These are phyloP conservation scores for Solanum bulbocastanum DNA, from an alignment of 257 asterid genomes.

Conservation along the genomic window DNA sequence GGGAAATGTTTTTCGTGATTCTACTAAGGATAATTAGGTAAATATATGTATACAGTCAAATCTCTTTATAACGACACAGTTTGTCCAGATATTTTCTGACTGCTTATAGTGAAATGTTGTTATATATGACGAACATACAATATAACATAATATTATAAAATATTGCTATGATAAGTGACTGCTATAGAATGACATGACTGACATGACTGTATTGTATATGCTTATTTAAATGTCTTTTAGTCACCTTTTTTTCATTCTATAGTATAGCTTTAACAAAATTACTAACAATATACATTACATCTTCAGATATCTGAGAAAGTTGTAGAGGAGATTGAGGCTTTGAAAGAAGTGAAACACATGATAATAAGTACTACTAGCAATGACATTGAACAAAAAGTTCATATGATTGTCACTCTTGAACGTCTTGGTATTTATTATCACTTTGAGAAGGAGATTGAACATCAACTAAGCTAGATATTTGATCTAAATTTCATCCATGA, in stretches of 20 bases:
- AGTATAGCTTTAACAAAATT: neutral
- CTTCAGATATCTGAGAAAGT: neutral
- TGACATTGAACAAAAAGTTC: neutral
- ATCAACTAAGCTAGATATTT: neutral
- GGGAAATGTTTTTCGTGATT: neutral
- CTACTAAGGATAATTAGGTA: neutral
- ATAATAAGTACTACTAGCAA: neutral
- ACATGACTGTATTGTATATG: neutral
- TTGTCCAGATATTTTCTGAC: neutral
- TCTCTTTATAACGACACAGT: neutral
- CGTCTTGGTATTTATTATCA: conserved; percentile 7
- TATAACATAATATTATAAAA: too few species aligned
- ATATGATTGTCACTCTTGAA: conserved; percentile 1
- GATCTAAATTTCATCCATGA: neutral
- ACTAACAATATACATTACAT: neutral
- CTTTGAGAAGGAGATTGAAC: conserved; percentile 1
- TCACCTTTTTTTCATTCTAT: neutral
- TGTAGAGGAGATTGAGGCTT: neutral
- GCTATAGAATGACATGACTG: neutral
- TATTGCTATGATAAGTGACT: too few species aligned
- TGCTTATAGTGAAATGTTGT: neutral
- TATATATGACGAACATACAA: neutral
- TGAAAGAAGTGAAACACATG: neutral
- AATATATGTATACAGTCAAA: neutral
- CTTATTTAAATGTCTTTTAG: neutral